Base-by-base conservation (phyloP, 495 filamentous ascomycete species). In the Lasiosphaeriaceae sp. region DNA sequence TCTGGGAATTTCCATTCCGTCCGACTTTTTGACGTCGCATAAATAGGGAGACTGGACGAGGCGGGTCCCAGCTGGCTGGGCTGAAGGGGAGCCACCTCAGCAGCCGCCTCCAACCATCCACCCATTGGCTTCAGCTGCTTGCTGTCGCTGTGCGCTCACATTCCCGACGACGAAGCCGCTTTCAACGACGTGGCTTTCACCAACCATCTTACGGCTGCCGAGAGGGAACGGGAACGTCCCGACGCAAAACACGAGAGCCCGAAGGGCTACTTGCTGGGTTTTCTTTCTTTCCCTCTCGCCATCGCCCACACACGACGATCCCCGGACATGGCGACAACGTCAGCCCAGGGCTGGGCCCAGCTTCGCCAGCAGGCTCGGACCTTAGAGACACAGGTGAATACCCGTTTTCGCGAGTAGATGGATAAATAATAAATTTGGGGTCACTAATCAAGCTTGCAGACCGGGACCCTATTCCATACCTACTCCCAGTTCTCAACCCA, bases 401-500 rank as follows among this genome's bases (percentile, higher is more conserved):
- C 26, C n/a, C n/a, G n/a, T n/a, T n/a, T n/a, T 31, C 4, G 4
- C 26, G 26, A 9, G 9, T 31, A 31, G 3, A 31, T 9, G 26
- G 9, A 31, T 3, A 9, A 9, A 3, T 3, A 3, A 31, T 3
- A 31, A 9, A 31, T 4, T 31, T 9, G 26, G 3, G 26, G 26
- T 31, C 9, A 4, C 26, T 31, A 9, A 31, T 9, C 4, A 31
- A 31, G 26, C 26, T 31, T 43, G 46, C 61, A 98, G 94, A 97
- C 95, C 39, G 92, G 97, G 70, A 83, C 81, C 56, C 85, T 94
- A 50, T 96, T 98, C 71, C 90, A 96, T 70, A 96, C 87, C 46
- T 98, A 96, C 72, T 92, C 95, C 9, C 90, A 97, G 75, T 96
- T 88, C 79, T 87, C 91, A n/a, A 86, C 88, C 0, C 82, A 86